A percentile compares a stretch with the other conserved stretches of the same genome.
These are phyloP conservation scores for Leishmania mexicana DNA, from an alignment of 208 protist genomes.

Conservation along the genomic window DNA sequence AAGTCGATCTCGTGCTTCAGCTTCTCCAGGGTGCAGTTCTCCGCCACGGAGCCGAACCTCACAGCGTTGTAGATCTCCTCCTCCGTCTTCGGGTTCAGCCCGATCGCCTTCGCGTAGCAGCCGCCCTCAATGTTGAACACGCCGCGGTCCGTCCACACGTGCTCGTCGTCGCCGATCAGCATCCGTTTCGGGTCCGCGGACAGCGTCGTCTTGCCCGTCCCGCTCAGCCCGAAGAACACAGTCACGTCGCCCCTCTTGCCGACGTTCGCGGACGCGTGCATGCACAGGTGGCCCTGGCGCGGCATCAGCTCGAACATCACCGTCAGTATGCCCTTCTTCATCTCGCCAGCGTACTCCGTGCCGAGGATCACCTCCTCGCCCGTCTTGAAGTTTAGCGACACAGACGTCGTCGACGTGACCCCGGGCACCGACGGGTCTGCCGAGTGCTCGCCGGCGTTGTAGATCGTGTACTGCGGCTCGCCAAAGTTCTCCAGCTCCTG, in stretches of 20 bases:
- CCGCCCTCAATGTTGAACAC: conserved; percentile 95
- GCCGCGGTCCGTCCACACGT: conserved; percentile 89
- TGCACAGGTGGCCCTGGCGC: conserved; percentile 88
- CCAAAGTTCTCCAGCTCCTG: conserved; percentile 93
- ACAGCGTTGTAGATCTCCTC: conserved; percentile 94
- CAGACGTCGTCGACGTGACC: conserved; percentile 71
- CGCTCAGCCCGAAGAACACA: conserved; percentile 92
- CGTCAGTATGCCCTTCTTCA: conserved; percentile 98
- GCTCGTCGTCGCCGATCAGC: conserved; percentile 95
- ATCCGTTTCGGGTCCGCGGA: conserved; percentile 84
- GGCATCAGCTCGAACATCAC: conserved; percentile 97
- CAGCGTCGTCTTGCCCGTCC: conserved; percentile 95
- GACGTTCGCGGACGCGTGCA: conserved; percentile 95
- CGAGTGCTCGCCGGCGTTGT: conserved; percentile 93
- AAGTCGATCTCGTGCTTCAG: conserved; percentile 90
- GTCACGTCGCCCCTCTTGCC: conserved; percentile 75
- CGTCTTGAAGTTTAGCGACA: conserved; percentile 86
- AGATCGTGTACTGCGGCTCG: conserved; percentile 95
- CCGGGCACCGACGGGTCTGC: conserved; percentile 91
- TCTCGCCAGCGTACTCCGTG: conserved; percentile 97
- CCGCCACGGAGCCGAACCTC: conserved; percentile 82
- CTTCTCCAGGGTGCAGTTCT: conserved; percentile 86
- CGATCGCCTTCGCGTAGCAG: conserved; percentile 94
- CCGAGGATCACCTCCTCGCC: conserved; percentile 95
- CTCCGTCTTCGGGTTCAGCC: conserved; percentile 88